Conservation (phyloP, 2,329 filamentous ascomycete species). For the Cladosporium velox region DNA sequence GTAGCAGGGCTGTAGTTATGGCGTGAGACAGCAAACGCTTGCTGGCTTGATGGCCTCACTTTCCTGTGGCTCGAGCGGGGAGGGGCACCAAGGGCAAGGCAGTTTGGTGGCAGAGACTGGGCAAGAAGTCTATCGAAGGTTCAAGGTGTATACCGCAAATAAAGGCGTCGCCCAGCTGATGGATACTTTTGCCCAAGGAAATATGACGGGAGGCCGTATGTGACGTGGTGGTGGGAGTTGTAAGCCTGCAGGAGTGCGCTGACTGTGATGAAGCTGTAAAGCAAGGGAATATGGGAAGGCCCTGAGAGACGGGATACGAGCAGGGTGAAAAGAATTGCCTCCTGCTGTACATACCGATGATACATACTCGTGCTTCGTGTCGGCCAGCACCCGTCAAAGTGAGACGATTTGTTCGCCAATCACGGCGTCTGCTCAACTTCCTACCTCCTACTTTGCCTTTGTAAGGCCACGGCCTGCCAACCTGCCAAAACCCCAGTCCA, state of each 20-base stretch:
- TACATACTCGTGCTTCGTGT: conserved; percentile 5
- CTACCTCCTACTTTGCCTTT: neutral
- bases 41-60: neutral
- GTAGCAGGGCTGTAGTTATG: neutral
- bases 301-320: neutral
- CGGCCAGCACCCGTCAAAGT: neutral
- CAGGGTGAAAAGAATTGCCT: neutral
- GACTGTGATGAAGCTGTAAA: neutral
- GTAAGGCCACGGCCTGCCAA: neutral
- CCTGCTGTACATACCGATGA: neutral
- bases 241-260: conserved; percentile 7
- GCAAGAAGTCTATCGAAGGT: conserved; percentile 15
- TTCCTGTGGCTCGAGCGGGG: conserved; percentile 2
- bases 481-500: conserved; percentile 2
- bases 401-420: neutral
- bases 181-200: neutral
- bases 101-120: neutral
- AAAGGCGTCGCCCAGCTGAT: neutral
- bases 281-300: neutral
- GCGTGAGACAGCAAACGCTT: conserved; percentile 11
- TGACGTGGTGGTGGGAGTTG: neutral
- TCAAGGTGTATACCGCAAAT: neutral
- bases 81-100: neutral
- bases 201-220: neutral
- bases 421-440: neutral